Conservation (phyloP, 2,329 filamentous ascomycete genomes). For the Clarireedia hainanense region DNA sequence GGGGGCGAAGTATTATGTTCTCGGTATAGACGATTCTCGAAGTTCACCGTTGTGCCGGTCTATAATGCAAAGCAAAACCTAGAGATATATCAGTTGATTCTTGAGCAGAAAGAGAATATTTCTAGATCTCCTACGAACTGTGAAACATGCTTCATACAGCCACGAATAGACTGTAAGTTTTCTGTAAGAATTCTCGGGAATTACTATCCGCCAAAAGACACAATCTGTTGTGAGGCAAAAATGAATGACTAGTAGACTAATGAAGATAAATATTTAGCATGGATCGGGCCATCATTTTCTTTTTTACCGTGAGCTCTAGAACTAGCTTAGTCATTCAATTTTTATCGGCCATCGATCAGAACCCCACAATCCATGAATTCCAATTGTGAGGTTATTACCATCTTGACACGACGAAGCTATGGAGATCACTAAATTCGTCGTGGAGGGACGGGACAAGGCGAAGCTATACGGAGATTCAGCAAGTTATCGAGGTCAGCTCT, state of each 20-base stretch:
- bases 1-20: neutral
- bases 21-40: neutral
- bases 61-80: conserved; percentile 2
- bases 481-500: conserved; percentile 72
- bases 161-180: neutral
- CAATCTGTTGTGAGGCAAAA: neutral
- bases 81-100: neutral
- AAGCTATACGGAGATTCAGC: conserved; percentile 84
- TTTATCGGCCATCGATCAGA: neutral
- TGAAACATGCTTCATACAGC: conserved; percentile 19
- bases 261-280: neutral
- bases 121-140: conserved; percentile 9
- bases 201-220: neutral
- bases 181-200: neutral
- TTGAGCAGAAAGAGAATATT: neutral
- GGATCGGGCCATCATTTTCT: conserved; percentile 3
- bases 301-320: conserved; percentile 1
- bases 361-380: conserved; percentile 8
- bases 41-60: conserved; percentile 7
- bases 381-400: neutral
- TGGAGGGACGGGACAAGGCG: conserved; percentile 71
- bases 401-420: conserved; percentile 9
- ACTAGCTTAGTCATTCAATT: neutral
- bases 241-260: neutral
- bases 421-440: conserved; percentile 67